Evolutionary conservation across 2,329 filamentous ascomycete genomes (phyloP).

Genomic region (Microcyclospora tardicrescens): DNA sequence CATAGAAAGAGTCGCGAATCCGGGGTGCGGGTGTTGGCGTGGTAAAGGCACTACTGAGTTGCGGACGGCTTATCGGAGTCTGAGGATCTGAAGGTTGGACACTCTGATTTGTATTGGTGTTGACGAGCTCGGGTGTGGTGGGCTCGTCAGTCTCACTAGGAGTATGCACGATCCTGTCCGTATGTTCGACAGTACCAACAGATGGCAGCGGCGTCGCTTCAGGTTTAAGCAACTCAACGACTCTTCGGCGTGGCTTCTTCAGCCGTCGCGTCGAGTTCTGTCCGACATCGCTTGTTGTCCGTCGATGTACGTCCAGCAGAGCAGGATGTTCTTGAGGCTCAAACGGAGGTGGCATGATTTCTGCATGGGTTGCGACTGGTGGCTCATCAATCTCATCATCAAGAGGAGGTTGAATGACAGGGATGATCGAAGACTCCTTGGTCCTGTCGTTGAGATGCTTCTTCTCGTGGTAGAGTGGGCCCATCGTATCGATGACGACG

Average conservation of each 20-base stretch:
- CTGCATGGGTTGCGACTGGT: slow-evolving; percentile 1
- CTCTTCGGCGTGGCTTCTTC: slow-evolving; percentile 45
- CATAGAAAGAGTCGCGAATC: slow-evolving; percentile 18
- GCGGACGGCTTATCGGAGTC: slow-evolving; percentile 8
- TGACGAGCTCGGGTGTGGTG: slow-evolving; percentile 15
- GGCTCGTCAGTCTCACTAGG: slow-evolving; percentile 8
- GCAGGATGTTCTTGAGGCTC: slow-evolving; percentile 3
- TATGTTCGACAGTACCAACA: no score
- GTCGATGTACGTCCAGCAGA: slow-evolving; percentile 10
- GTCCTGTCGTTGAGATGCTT: slow-evolving; percentile 72
- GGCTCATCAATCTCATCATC: slow-evolving; percentile 46
- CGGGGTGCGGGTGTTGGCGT: slow-evolving; percentile 15
- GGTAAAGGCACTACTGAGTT: slow-evolving; percentile 17
- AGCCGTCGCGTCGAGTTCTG: slow-evolving; percentile 32
- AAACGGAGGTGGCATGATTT: slow-evolving; percentile 1
- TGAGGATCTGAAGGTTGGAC: slow-evolving; percentile 3
- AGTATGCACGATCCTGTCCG: slow-evolving; percentile 1
- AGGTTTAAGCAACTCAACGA: slow-evolving; percentile 44
- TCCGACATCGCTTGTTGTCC: slow-evolving; percentile 19
- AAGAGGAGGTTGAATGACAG: slow-evolving; percentile 58
- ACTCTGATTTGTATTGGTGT: slow-evolving; percentile 6
- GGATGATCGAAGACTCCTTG: slow-evolving; percentile 61
- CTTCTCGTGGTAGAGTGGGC: slow-evolving; percentile 73
- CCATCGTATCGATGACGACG: slow-evolving; percentile 72
- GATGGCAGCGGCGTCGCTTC: no score